Percentiles rank a stretch among this genome's conserved stretches.
phyloP scores from a whole-genome alignment of 371 early-diverging fungal species.

The Mortierella sp. region DNA sequence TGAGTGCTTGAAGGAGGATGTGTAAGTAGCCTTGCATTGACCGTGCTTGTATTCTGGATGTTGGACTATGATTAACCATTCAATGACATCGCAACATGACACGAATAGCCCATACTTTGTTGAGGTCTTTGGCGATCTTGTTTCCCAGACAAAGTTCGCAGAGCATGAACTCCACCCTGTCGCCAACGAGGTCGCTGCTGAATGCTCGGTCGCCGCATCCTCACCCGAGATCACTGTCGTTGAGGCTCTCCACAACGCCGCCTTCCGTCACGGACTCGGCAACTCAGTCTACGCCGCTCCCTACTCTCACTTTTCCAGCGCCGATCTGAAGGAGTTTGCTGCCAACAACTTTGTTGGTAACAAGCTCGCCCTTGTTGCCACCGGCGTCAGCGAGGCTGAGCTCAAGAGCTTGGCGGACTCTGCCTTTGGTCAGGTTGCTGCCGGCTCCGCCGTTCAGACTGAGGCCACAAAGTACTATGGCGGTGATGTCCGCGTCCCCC shows the following conservation, averaged over 20 bases:
- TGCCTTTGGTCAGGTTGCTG: constrained; percentile 61
- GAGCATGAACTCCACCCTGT: constrained; percentile 90
- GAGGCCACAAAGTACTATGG: constrained; percentile 80
- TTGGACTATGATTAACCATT: neutral
- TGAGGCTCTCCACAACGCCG: constrained; percentile 88
- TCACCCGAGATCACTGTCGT: constrained; percentile 75
- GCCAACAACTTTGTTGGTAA: constrained; percentile 73
- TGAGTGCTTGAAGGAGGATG: constrained; percentile 91
- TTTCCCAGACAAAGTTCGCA: constrained; percentile 82
- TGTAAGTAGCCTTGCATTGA: constrained; percentile 66
- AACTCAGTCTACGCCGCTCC: constrained; percentile 90
- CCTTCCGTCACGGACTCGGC: constrained; percentile 95
- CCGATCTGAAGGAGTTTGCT: constrained; percentile 80
- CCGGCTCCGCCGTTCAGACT: constrained; percentile 60
- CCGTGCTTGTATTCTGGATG: too few relatives aligned
- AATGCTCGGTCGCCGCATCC: constrained; percentile 74
- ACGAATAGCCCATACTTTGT: constrained; percentile 84
- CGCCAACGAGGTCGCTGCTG: constrained; percentile 71
- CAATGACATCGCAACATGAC: too few relatives aligned
- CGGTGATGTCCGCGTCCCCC: constrained; percentile 81
- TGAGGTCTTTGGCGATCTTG: constrained; percentile 82
- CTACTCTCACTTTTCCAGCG: constrained; percentile 64
- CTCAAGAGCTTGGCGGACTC: constrained; percentile 59
- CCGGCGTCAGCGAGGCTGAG: constrained; percentile 81
- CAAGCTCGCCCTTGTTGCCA: constrained; percentile 87